Percentiles rank a stretch among this genome's conserved stretches.
phyloP scores from a whole-genome alignment of 345 rosid genomes.

The Orychophragmus violaceus region DNA sequence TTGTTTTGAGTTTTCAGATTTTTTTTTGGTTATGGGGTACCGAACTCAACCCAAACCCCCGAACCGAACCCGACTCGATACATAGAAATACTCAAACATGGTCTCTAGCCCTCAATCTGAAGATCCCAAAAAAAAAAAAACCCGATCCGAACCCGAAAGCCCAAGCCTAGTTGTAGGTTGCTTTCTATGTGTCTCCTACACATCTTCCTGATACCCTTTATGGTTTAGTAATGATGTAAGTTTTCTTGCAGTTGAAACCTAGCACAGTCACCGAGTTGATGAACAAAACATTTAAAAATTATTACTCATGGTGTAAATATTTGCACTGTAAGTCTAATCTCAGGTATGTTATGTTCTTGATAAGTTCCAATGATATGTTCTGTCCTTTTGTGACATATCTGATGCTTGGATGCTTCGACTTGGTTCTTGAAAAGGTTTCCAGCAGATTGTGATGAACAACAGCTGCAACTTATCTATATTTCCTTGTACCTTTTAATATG shows the following conservation, averaged over 20 bases:
- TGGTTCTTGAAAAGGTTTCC: slow-evolving; percentile 48
- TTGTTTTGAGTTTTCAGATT: too few relatives aligned
- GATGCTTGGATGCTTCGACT: slow-evolving; percentile 13
- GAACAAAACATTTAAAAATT: slow-evolving; percentile 69
- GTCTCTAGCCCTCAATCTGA: too few relatives aligned
- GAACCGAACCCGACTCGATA: too few relatives aligned
- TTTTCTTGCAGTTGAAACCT: slow-evolving; percentile 53
- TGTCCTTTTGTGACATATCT: slow-evolving; percentile 15
- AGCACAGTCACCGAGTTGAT: slow-evolving; percentile 41
- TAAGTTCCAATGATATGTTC: neutral
- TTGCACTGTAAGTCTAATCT: slow-evolving; percentile 42
- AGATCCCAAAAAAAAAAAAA: too few relatives aligned
- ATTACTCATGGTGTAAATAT: slow-evolving; percentile 82
- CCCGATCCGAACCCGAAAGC: too few relatives aligned
- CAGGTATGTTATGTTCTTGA: slow-evolving; percentile 40
- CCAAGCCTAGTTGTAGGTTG: too few relatives aligned
- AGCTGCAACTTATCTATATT: slow-evolving; percentile 66
- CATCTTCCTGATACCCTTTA: neutral
- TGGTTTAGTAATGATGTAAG: slow-evolving; percentile 26
- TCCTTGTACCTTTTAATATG: slow-evolving; percentile 87
- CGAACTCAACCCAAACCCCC: too few relatives aligned
- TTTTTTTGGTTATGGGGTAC: too few relatives aligned
- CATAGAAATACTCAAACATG: too few relatives aligned
- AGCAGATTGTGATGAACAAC: slow-evolving; percentile 37
- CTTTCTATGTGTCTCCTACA: neutral